Evolutionary conservation across 225 moss, liverwort and hornwort species (phyloP), one percentile per base, ranked within the genome.

Genomic region (Ulota crispa): DNA sequence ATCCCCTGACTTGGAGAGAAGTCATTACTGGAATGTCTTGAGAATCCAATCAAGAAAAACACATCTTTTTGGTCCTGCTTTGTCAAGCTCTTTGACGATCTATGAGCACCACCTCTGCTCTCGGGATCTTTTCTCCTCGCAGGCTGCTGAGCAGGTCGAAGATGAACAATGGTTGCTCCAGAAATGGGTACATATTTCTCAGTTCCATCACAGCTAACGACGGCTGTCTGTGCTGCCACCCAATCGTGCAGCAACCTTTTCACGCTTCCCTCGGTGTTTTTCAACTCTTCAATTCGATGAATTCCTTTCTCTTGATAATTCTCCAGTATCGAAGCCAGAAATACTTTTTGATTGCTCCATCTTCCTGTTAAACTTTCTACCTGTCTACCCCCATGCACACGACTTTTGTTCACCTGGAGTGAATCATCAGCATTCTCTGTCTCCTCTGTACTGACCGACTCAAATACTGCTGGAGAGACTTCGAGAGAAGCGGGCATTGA

Each of bases 191-290:
- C 85, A 80, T 80, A 81, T 66, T 89, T 89, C 39, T 83, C 85
- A 83, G 76, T 76, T 69, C 76, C 79, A 39, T 87, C 83, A 68
- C 70, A 67, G 68, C 80, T 71, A 57, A 70, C 34, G 72, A 87
- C 80, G 82, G 90, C 85, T 79, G 85, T 82, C 89, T 99, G 96
- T 56, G 92, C 93, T 84, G 88, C 87, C 84, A 94, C 45, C 99
- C 99, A 99, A n/a, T 85, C 88, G 68, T 85, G 82, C 57, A 99
- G 80, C 65, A 96, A 73, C 36, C 65, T 81, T 77, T 37, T 85
- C 54, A 85, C 81, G 34, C 45, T 79, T 55, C 68, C 85, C 21
- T 85, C 83, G 23, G 55, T 73, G 45, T 72, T 69, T 57, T 83
- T 87, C 75, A 85, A 11, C 26, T 62, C 85, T 76, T 80, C 73